phyloP scores from a whole-genome alignment of 1,139 yeast species.

The Hyphopichia fennica region DNA sequence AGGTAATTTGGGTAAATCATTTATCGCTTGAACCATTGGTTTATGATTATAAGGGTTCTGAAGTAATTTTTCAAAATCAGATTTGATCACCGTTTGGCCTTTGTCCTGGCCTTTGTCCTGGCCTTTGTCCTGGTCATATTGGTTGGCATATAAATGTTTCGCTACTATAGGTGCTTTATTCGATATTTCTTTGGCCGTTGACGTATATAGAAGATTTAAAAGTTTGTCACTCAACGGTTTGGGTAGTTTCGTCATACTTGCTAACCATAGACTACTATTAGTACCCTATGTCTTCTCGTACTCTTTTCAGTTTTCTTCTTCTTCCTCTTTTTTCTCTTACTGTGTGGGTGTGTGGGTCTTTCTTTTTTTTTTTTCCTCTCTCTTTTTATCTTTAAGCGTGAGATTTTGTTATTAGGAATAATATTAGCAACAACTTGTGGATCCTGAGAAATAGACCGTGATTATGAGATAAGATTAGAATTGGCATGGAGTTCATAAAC shows the following conservation, averaged over 20 bases:
- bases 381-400: no score
- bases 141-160: slow-evolving; percentile 25
- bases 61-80: slow-evolving; percentile 30
- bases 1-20: slow-evolving; percentile 16
- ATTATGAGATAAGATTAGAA: no score
- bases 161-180: slow-evolving; percentile 27
- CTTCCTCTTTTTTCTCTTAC: neutral
- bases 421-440: no score
- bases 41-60: slow-evolving; percentile 33
- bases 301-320: neutral
- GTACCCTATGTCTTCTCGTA: neutral
- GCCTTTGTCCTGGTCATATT: slow-evolving; percentile 1
- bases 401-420: no score
- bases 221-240: slow-evolving; percentile 27
- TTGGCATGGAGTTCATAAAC: no score
- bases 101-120: no score
- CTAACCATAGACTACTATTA: no score
- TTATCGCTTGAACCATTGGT: slow-evolving; percentile 25
- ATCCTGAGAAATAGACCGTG: no score
- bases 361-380: no score
- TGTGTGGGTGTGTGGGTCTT: no score
- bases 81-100: slow-evolving; percentile 7
- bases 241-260: slow-evolving; percentile 15
- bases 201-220: slow-evolving; percentile 30
- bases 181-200: slow-evolving; percentile 29